Evolutionary conservation across 2,329 filamentous ascomycete genomes (phyloP), one percentile per base, ranked within the genome.

Genomic region (Amauroascus verrucosus): DNA sequence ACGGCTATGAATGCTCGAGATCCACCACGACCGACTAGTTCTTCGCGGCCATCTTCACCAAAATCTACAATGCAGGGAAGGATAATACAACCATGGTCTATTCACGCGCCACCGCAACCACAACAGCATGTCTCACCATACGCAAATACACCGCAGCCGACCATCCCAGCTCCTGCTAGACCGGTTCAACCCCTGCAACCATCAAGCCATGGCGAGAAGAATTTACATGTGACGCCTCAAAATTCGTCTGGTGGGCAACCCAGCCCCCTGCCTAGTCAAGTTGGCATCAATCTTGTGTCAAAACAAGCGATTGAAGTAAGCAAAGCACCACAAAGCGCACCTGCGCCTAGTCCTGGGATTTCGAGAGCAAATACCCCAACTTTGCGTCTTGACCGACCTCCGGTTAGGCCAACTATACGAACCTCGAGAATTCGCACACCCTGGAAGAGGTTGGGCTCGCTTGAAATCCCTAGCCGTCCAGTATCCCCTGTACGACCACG

Each of bases 371-470:
- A 46, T 38, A 22, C n/a, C 26, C 22, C 33, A 22, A 20, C 14
- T n/a, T 18, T 32, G 22, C 57, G 61, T 40, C 61, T 65, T 16
- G 59, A 56, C 14, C 61, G 61, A 48, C 64, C 64, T 16, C 66
- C 63, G 13, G 59, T 60, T 3, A 65, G 63, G 14, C 51, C 66
- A 16, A 71, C 67, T 2, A 65, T 73, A 30, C 63, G 67, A 28
- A 72, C 69, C 1, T 63, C 65, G n/a, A 65, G 65, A 9, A 71
- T 70, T 22, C 64, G 64, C 16, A 74, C 72, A 0, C 72, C 70
- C 2, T 74, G 72, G 72, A 74, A 66, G 49, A 64, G 64, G 33
- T 68, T 69, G 20, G 49, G 65, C 38, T 67, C 61, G 7, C 63
- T 72, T 14, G 52, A 55, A 16, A 61, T 61, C 35, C 61, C 68